Conservation (phyloP, 2,329 filamentous ascomycete genomes). For the Aureobasidium sp. region DNA sequence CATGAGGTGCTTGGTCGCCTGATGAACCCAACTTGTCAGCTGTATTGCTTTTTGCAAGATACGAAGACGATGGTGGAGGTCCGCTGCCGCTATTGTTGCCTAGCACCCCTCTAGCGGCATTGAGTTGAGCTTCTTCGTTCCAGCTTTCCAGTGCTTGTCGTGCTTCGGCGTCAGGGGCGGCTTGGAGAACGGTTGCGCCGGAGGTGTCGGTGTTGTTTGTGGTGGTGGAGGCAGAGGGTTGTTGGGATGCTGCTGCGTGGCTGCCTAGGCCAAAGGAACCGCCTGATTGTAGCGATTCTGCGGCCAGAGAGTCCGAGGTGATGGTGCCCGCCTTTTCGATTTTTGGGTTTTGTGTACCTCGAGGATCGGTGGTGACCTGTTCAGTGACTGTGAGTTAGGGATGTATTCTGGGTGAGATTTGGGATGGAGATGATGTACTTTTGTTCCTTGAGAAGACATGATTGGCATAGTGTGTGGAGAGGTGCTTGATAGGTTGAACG, state of each 20-base stretch:
- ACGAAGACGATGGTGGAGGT: constrained; percentile 5
- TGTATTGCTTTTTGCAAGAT: background rate
- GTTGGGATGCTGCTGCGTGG: constrained; percentile 40
- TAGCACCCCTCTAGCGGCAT: constrained; percentile 24
- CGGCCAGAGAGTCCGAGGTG: constrained; percentile 62
- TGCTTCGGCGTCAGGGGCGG: constrained; percentile 37
- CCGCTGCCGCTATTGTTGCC: constrained; percentile 20
- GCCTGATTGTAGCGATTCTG: constrained; percentile 54
- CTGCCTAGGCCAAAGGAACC: constrained; percentile 55
- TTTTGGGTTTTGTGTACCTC: constrained; percentile 41
- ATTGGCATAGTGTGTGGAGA: background rate
- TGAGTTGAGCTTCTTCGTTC: constrained; percentile 30
- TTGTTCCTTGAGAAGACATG: constrained; percentile 9
- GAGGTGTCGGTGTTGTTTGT: constrained; percentile 49
- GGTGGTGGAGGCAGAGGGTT: constrained; percentile 45
- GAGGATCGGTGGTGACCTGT: constrained; percentile 39
- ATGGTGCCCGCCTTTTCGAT: constrained; percentile 57
- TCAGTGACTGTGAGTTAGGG: too few species aligned
- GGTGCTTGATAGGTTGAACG: background rate
- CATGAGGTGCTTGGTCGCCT: constrained; percentile 34
- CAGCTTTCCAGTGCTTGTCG: constrained; percentile 35
- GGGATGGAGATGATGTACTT: too few species aligned
- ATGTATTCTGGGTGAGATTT: too few species aligned
- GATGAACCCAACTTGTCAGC: background rate
- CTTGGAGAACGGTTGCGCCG: constrained; percentile 40